A percentile compares a stretch with the other conserved stretches of the same genome.
These are phyloP conservation scores for Pythium angustatum DNA, from an alignment of 352 stramenopile species.

Conservation along the genomic window DNA sequence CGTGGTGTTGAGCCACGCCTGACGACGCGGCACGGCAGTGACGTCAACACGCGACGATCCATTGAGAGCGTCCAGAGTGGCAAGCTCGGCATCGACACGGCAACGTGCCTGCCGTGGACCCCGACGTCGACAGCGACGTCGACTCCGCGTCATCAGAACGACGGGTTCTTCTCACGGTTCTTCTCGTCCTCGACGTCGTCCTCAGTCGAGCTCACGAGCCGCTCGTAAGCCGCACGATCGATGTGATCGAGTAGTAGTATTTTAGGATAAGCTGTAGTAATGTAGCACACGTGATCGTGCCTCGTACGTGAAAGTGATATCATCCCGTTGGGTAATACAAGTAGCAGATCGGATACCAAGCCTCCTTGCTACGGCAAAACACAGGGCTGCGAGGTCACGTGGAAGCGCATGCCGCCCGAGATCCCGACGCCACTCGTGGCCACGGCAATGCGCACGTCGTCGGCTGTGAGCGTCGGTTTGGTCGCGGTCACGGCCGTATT, in stretches of 20 bases:
- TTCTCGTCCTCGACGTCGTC: not conserved
- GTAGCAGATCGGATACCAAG: too few relatives aligned
- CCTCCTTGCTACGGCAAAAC: not conserved
- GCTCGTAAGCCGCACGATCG: too few relatives aligned
- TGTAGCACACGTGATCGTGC: not conserved
- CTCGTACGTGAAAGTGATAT: not conserved
- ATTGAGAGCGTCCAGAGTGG: too few relatives aligned
- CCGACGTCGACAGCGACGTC: too few relatives aligned
- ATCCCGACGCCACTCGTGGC: slow-evolving; percentile 21
- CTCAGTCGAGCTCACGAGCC: not conserved
- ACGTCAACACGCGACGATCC: not conserved
- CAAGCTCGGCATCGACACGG: too few relatives aligned
- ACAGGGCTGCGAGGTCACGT: slow-evolving; percentile 28
- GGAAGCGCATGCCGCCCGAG: slow-evolving; percentile 29
- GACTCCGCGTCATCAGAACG: too few relatives aligned
- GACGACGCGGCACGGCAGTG: not conserved
- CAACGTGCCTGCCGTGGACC: too few relatives aligned
- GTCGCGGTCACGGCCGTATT: slow-evolving; percentile 29
- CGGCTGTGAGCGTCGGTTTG: slow-evolving; percentile 3
- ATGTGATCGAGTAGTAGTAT: too few relatives aligned
- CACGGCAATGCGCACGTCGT: slow-evolving; percentile 25
- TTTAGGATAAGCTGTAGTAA: not conserved
- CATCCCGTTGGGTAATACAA: not conserved
- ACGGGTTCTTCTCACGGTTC: too few relatives aligned
- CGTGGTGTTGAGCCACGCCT: not conserved